Evolutionary conservation across 2,329 filamentous ascomycete species (phyloP).

Genomic region (Fusarium chlamydosporum): DNA sequence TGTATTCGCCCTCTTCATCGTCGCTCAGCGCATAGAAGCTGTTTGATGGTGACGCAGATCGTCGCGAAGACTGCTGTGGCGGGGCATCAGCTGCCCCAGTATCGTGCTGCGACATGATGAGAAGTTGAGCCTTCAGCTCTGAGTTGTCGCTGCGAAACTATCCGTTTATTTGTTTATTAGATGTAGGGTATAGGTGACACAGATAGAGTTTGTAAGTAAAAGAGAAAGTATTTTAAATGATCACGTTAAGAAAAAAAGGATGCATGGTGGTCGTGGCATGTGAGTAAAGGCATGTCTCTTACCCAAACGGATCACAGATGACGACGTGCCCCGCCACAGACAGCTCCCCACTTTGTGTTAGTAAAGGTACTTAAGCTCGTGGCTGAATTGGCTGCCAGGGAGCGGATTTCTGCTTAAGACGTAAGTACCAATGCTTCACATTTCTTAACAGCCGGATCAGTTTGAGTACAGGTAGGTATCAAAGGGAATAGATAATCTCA

Average conservation of each 20-base stretch:
- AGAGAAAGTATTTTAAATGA: conserved; percentile 16
- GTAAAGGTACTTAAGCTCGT: conserved; percentile 29
- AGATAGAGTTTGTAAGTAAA: conserved; percentile 1
- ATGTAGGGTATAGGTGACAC: not conserved
- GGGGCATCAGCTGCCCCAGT: conserved; percentile 44
- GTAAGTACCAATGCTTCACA: conserved; percentile 20
- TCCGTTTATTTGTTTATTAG: not conserved
- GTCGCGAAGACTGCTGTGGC: conserved; percentile 51
- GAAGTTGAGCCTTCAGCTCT: conserved; percentile 13
- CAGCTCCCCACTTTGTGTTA: conserved; percentile 29
- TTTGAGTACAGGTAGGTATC: no score
- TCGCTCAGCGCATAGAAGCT: conserved; percentile 98
- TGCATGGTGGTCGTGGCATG: conserved; percentile 30
- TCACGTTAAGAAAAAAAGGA: conserved; percentile 15
- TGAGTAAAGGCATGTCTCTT: conserved; percentile 39
- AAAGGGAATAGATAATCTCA: conserved; percentile 7
- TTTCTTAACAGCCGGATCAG: conserved; percentile 20
- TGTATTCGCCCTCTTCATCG: conserved; percentile 94
- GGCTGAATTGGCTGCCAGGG: not conserved
- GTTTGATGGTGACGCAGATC: conserved; percentile 78
- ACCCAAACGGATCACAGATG: conserved; percentile 45
- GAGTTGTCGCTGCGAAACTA: not conserved
- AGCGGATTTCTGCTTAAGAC: not conserved
- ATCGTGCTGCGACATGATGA: conserved; percentile 45
- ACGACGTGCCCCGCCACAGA: conserved; percentile 49